These are phyloP conservation scores for Lasiodiplodia theobromae DNA, from an alignment of 2,329 filamentous ascomycete genomes.

Conservation along the genomic window DNA sequence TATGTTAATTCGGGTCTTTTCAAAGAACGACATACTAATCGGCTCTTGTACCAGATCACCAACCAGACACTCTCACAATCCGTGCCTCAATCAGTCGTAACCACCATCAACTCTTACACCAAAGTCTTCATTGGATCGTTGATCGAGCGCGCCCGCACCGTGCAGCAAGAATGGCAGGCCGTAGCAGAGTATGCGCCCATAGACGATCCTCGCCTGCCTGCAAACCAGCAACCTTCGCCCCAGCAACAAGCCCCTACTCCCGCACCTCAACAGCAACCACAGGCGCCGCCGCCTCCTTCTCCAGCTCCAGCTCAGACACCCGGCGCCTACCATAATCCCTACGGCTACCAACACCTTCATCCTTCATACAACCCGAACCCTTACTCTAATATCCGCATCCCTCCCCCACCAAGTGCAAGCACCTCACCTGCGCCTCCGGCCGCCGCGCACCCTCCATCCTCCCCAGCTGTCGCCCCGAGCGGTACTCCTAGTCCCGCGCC, in stretches of 20 bases:
- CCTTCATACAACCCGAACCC: conserved; percentile 16
- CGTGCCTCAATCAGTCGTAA: conserved; percentile 74
- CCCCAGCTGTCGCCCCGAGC: neutral
- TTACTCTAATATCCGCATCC: conserved; percentile 29
- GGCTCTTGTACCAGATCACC: conserved; percentile 62
- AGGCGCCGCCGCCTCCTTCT: conserved; percentile 43
- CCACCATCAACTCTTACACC: conserved; percentile 76
- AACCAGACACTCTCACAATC: conserved; percentile 84
- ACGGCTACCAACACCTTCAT: conserved; percentile 31
- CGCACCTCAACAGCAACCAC: conserved; percentile 32
- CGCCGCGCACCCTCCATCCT: neutral
- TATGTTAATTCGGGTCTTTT: conserved; percentile 41
- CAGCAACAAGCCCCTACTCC: conserved; percentile 20
- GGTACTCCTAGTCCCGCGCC: conserved; percentile 8
- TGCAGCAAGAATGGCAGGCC: conserved; percentile 75
- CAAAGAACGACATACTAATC: neutral
- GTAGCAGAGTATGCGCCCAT: conserved; percentile 61
- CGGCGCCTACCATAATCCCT: conserved; percentile 40
- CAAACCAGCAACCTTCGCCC: conserved; percentile 16
- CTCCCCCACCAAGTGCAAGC: conserved; percentile 13
- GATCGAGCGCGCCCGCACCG: conserved; percentile 72
- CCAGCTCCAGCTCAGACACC: conserved; percentile 34
- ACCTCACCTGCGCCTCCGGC: conserved; percentile 4
- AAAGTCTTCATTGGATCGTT: conserved; percentile 81
- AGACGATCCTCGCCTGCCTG: conserved; percentile 55